phyloP scores from a whole-genome alignment of 2,329 filamentous ascomycete genomes.

The Diaporthe aspalathi region DNA sequence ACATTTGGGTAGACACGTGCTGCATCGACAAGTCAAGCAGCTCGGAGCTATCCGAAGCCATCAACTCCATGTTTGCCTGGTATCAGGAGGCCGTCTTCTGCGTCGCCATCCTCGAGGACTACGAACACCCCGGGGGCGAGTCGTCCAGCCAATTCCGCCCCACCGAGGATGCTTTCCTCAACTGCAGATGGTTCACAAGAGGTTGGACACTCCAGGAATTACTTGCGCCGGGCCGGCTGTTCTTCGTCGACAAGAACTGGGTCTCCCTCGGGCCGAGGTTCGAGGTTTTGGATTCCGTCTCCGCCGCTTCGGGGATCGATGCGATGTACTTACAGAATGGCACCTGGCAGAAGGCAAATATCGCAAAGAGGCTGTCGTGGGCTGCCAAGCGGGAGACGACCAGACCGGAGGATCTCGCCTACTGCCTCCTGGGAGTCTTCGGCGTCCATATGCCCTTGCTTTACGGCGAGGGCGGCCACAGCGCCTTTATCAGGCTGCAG shows the following conservation, averaged over 20 bases:
- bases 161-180: background rate
- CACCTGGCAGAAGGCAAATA: constrained; percentile 15
- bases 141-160: background rate
- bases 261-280: constrained; percentile 1
- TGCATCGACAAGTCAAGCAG: constrained; percentile 37
- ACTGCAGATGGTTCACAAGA: constrained; percentile 22
- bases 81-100: constrained; percentile 30
- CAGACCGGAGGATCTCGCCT: constrained; percentile 24
- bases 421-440: constrained; percentile 19
- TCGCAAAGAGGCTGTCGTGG: constrained; percentile 27
- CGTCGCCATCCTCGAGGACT: constrained; percentile 26
- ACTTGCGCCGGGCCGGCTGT: background rate
- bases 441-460: constrained; percentile 27
- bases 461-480: constrained; percentile 25
- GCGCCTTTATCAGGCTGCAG: constrained; percentile 26
- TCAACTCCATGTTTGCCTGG: too few relatives aligned
- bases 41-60: constrained; percentile 33
- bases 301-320: constrained; percentile 15
- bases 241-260: constrained; percentile 26
- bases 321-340: background rate
- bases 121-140: constrained; percentile 3
- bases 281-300: background rate
- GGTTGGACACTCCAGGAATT: constrained; percentile 12
- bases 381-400: constrained; percentile 26
- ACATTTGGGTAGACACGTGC: constrained; percentile 37